Conservation (phyloP, 257 asterid species). For the Knoxia roxburghii region DNA sequence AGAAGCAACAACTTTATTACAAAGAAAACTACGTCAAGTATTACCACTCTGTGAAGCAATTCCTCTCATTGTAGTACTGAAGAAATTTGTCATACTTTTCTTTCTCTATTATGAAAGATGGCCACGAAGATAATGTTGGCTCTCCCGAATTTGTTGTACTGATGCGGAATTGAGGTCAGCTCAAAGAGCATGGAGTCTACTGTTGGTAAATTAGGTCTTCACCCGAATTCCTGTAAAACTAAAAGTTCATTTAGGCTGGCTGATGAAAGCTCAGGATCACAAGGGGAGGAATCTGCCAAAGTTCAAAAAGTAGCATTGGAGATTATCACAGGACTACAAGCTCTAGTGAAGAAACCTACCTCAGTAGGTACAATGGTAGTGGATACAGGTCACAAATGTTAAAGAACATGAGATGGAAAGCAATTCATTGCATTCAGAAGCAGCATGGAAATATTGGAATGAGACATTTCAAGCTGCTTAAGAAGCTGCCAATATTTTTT, state of each 20-base stretch:
- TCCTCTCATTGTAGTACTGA: conserved; percentile 28
- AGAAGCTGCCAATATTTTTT: conserved; percentile 66
- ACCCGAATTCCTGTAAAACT: too few species aligned
- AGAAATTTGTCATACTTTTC: conserved; percentile 31
- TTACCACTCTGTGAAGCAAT: conserved; percentile 19
- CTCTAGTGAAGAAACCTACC: conserved; percentile 65
- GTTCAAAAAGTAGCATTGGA: conserved; percentile 78
- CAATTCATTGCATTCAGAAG: conserved; percentile 57
- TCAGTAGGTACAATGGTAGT: conserved; percentile 56
- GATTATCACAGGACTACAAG: conserved; percentile 73
- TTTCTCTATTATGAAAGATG: conserved; percentile 19
- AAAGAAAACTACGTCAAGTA: conserved; percentile 34
- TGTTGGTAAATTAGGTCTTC: conserved; percentile 18
- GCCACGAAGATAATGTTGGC: conserved; percentile 24
- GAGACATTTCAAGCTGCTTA: conserved; percentile 63
- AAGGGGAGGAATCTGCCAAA: conserved; percentile 62
- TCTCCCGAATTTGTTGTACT: conserved; percentile 31
- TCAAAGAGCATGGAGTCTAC: conserved; percentile 25
- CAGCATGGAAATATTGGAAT: conserved; percentile 53
- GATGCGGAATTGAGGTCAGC: conserved; percentile 24
- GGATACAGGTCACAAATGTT: conserved; percentile 84
- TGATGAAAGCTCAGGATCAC: conserved; percentile 48
- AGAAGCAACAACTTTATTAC: conserved; percentile 36
- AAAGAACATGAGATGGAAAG: conserved; percentile 81
- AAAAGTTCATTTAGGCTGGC: conserved; percentile 32